Conservation (phyloP, 495 filamentous ascomycete genomes). For the Margaritispora aquatica region DNA sequence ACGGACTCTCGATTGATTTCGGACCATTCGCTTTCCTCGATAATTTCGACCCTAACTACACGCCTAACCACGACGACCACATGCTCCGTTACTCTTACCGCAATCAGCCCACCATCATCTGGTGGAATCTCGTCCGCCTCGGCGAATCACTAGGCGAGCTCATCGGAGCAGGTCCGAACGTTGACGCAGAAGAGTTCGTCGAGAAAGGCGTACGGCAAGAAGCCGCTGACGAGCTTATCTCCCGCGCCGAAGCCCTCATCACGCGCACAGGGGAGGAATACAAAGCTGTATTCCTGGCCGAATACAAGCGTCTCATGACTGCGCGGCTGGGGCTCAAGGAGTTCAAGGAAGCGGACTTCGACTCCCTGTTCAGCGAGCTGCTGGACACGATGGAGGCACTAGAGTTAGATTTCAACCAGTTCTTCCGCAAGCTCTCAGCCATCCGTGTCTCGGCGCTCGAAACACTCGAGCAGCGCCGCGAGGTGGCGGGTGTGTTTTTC, state of each 20-base stretch:
- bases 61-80: conserved; percentile 93
- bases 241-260: conserved; percentile 78
- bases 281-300: conserved; percentile 72
- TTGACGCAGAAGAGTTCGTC: conserved; percentile 66
- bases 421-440: conserved; percentile 69
- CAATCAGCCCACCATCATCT: conserved; percentile 93
- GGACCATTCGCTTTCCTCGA: conserved; percentile 89
- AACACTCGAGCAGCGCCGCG: conserved; percentile 50
- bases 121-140: conserved; percentile 96
- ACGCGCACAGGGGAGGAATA: conserved; percentile 74
- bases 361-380: conserved; percentile 65
- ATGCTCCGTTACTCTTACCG: conserved; percentile 82
- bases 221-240: conserved; percentile 58
- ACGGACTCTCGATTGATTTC: conserved; percentile 85
- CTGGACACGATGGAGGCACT: conserved; percentile 76
- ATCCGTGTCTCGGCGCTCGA: conserved; percentile 52
- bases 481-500: conserved; percentile 63
- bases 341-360: conserved; percentile 64
- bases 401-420: conserved; percentile 86
- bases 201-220: conserved; percentile 64
- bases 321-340: conserved; percentile 66
- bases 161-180: conserved; percentile 59
- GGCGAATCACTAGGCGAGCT: conserved; percentile 89
- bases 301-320: conserved; percentile 82
- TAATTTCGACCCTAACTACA: conserved; percentile 89